Percentiles rank a stretch among this genome's conserved stretches.
Evolutionary conservation across 495 filamentous ascomycete species (phyloP).

Genomic region (Acidomyces sp.): DNA sequence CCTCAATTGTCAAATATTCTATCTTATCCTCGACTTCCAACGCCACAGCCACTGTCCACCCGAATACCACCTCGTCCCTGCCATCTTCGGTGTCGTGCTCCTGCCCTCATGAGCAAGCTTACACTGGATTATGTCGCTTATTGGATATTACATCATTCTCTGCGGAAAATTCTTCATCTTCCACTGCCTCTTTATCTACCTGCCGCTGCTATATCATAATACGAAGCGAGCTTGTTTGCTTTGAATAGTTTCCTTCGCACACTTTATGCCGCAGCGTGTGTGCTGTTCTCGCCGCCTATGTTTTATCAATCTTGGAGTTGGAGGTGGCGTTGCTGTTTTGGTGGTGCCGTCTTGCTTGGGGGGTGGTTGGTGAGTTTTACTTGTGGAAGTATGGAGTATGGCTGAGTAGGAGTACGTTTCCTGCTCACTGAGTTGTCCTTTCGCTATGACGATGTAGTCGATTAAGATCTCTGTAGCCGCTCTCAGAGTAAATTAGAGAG

Average conservation of each 20-base stretch:
- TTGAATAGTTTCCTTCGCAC: constrained; percentile 46
- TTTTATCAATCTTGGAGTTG: constrained; percentile 43
- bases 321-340: constrained; percentile 37
- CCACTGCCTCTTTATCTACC: constrained; percentile 40
- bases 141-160: constrained; percentile 42
- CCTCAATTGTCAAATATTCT: constrained; percentile 35
- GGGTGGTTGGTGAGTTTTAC: constrained; percentile 30
- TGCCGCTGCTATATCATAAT: constrained; percentile 47
- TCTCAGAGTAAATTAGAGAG: too few species aligned
- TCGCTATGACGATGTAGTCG: too few species aligned
- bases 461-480: too few species aligned
- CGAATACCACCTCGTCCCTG: constrained; percentile 40
- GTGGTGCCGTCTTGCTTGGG: constrained; percentile 41
- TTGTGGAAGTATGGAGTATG: constrained; percentile 31
- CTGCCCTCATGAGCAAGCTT: constrained; percentile 36
- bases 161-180: constrained; percentile 22
- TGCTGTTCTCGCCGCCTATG: constrained; percentile 42
- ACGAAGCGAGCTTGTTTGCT: constrained; percentile 46
- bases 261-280: constrained; percentile 39
- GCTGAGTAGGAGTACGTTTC: constrained; percentile 25
- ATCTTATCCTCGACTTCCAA: constrained; percentile 37
- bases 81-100: constrained; percentile 37
- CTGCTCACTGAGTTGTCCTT: too few species aligned
- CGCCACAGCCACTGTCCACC: constrained; percentile 33
- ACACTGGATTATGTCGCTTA: constrained; percentile 45